Evolutionary conservation across 805 yeast genomes (phyloP), one percentile per base, ranked within the genome.

Genomic region (Komagataella ulmi): DNA sequence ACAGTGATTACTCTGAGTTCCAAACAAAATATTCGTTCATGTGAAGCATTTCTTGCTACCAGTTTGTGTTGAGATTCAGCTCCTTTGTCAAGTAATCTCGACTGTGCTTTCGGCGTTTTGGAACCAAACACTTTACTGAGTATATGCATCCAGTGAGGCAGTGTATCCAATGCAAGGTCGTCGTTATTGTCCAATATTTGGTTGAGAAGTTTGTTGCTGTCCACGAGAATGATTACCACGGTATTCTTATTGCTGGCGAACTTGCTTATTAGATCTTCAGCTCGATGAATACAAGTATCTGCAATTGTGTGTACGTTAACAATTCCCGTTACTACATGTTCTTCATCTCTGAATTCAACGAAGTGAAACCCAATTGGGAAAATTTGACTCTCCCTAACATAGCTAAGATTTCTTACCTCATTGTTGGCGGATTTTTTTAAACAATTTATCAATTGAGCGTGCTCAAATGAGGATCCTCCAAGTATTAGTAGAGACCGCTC

Each of bases 281-380:
- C 40, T 14, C 40, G 40, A 30, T 30, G 40, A 30, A 30, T 30
- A 30, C 40, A 30, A 30, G 40, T 10, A 14, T 30, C 50, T 2
- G 53, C 6, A 12, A 51, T 10, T 3, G 48, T 51, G 53, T 48
- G 48, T 14, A 51, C 36, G 36, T 48, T 51, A 43, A 51, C n/a
- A 23, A 47, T 47, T 7, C 43, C 40, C 6, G 24, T 51, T 21
- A 44, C 45, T 36, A 24, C 50, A 18, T 46, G 44, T 8, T n/a
- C 17, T 24, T 21, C 48, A 17, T 51, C 50, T 19, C 19, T 44
- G 36, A n/a, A 45, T 50, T 51, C 50, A 7, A 51, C 47, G 36
- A 51, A 17, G 50, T 44, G 48, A 44, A 51, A 24, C 50, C 50
- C 17, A 51, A 19, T 24, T 17, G 30, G 17, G 18, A 45, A 43